Base-by-base conservation (phyloP, 352 stramenopile species). In the Globisporangium parvum region DNA sequence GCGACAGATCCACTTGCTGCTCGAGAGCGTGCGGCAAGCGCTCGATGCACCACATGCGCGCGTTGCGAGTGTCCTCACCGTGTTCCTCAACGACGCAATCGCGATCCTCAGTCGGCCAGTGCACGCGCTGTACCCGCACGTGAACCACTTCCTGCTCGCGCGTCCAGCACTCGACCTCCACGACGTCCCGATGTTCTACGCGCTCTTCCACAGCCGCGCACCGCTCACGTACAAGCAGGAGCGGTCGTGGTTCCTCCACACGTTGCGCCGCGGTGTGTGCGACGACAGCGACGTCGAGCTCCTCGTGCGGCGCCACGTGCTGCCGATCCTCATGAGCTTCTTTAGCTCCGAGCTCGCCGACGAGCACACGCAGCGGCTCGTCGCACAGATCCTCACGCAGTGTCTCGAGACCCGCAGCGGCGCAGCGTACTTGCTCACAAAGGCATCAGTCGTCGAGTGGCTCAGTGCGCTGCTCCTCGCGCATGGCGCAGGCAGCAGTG, bases 161-260 rank as follows among this genome's bases (percentile, higher is more conserved):
- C 81, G 84, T 14, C 79, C 81, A 0, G 79, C 80, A 18, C 69
- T 95, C 57, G 84, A 95, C 57, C 50, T 91, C 18, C 72, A 63
- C 42, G 84, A 93, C 59, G 85, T 95, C 11, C 85, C 85, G 2
- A 93, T 95, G 84, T 95, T 95, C 57, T 95, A 93, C 62, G 75
- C 85, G 47, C 63, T 95, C 4, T 95, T 95, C 63, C 88, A 93
- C 67, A 90, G 75, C 35, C 77, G 78, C 28, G 69, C 80, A 41
- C 69, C 78, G 20, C 60, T 83, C 18, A 92, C 70, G 1, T 92
- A 82, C 62, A 83, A 87, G 21, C 80, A 93, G 55, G 85, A 93
- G 60, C 81, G 85, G 6, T 87, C 82, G 24, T 95, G 85, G 85
- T 67, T 95, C 37, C 69, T 95, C 11, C 81, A 95, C 50, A 71